These are phyloP conservation scores for Suhomyces anneliseae DNA, from an alignment of 1,139 yeast genomes.

Conservation along the genomic window DNA sequence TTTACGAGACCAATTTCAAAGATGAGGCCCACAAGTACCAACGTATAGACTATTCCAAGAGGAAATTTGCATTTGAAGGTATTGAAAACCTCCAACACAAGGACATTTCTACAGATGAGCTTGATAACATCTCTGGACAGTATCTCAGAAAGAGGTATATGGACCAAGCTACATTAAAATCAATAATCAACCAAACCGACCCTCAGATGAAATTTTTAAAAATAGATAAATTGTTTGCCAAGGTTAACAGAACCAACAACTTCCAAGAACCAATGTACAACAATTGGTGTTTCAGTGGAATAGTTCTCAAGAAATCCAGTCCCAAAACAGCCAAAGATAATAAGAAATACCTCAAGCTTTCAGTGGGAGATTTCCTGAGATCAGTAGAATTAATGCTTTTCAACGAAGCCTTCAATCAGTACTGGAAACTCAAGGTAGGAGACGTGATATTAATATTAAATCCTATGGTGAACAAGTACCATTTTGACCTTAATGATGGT, in stretches of 20 bases:
- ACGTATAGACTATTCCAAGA: constrained; percentile 16
- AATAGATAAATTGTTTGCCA: constrained; percentile 59
- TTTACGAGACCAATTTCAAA: constrained; percentile 12
- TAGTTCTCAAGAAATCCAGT: constrained; percentile 58
- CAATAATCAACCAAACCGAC: constrained; percentile 38
- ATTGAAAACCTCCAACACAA: constrained; percentile 10
- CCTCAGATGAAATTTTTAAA: constrained; percentile 44
- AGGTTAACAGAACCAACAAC: constrained; percentile 61
- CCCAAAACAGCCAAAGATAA: constrained; percentile 46
- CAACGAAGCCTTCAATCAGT: constrained; percentile 65
- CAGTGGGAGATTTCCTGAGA: constrained; percentile 63
- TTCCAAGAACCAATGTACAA: constrained; percentile 67
- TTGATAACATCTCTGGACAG: constrained; percentile 19
- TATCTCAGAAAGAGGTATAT: constrained; percentile 45
- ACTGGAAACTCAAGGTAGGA: constrained; percentile 74
- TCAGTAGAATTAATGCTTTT: constrained; percentile 63
- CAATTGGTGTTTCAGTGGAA: constrained; percentile 76
- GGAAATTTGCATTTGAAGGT: constrained; percentile 21
- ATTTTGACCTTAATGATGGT: constrained; percentile 10
- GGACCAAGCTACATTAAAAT: constrained; percentile 28
- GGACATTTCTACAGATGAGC: constrained; percentile 9
- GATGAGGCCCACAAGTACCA: constrained; percentile 9
- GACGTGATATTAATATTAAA: constrained; percentile 73
- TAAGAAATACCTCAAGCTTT: constrained; percentile 57
- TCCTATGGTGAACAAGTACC: constrained; percentile 51